Conservation (phyloP, 1,139 yeast genomes). For the Eremothecium cymbalariae region DNA sequence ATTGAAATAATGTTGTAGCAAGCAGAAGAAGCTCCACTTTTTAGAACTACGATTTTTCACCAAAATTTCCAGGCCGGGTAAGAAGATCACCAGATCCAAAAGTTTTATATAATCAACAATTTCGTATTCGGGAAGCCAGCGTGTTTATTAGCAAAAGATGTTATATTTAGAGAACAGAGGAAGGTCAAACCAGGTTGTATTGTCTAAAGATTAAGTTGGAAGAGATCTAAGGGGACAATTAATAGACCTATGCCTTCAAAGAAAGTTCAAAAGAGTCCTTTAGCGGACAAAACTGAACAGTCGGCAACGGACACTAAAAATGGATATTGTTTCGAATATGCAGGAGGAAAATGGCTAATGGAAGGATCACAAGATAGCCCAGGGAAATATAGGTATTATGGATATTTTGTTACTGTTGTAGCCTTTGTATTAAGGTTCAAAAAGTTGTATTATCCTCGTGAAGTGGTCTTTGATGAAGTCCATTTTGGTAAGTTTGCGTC, state of each 20-base stretch:
- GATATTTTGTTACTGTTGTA: constrained; percentile 43
- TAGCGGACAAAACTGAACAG: constrained; percentile 1
- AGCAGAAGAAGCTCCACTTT: too few species aligned
- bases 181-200: too few species aligned
- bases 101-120: too few species aligned
- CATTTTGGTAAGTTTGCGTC: constrained; percentile 96
- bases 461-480: constrained; percentile 96
- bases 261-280: background rate
- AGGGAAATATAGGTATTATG: constrained; percentile 16
- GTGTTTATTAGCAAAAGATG: too few species aligned
- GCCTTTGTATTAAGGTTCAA: constrained; percentile 71
- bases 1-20: too few species aligned
- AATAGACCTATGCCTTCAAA: constrained; percentile 4
- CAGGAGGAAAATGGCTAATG: constrained; percentile 24
- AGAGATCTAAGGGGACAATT: too few species aligned
- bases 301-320: constrained; percentile 6
- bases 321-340: constrained; percentile 10
- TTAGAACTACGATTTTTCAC: too few species aligned
- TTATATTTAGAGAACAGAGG: too few species aligned
- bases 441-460: constrained; percentile 61
- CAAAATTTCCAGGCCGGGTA: too few species aligned
- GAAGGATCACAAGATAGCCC: constrained; percentile 22
- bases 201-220: too few species aligned
- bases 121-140: constrained; percentile 2
- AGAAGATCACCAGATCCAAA: too few species aligned